Evolutionary conservation across 352 stramenopile species (phyloP).

Genomic region (Pythium vanterpoolii): DNA sequence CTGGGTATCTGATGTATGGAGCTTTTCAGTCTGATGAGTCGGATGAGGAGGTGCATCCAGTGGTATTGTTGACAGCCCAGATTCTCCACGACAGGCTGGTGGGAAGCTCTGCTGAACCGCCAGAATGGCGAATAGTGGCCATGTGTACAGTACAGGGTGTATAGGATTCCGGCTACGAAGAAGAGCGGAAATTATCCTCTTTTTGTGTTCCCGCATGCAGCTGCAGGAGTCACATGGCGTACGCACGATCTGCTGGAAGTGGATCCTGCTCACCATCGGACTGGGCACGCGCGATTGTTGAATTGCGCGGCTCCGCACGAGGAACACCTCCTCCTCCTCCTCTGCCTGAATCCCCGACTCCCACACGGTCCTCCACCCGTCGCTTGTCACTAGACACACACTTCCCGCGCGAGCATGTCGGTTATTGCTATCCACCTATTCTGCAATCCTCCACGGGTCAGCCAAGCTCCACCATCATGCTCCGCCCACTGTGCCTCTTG

Average conservation of each 20-base stretch:
- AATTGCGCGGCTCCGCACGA: neutral
- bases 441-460: constrained; percentile 6
- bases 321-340: neutral
- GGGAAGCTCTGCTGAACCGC: neutral
- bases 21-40: neutral
- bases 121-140: no score
- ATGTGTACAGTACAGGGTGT: no score
- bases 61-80: neutral
- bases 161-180: no score
- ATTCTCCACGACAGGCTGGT: neutral
- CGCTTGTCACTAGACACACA: neutral
- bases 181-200: neutral
- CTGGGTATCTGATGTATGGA: neutral
- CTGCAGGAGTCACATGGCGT: neutral
- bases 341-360: neutral
- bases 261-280: neutral
- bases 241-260: neutral
- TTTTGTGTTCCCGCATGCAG: neutral
- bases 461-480: neutral
- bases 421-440: constrained; percentile 1
- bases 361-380: neutral
- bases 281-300: constrained; percentile 3
- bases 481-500: neutral
- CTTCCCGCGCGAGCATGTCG: neutral
- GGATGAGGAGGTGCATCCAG: neutral